These are phyloP conservation scores for Salix brachista DNA, from an alignment of 345 rosid genomes.

Conservation along the genomic window DNA sequence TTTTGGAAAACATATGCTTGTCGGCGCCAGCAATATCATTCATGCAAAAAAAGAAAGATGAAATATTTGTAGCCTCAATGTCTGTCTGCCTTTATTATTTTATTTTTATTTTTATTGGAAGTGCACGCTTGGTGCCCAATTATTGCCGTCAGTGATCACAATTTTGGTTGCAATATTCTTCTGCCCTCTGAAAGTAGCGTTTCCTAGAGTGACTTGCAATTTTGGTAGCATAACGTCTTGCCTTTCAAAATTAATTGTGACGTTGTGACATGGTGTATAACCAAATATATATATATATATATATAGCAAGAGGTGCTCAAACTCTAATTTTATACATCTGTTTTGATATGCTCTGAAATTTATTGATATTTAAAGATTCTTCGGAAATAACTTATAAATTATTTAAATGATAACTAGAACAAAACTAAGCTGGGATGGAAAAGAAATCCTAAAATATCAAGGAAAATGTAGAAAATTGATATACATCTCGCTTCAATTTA, in stretches of 20 bases:
- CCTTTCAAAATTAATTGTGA: not conserved
- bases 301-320: no score
- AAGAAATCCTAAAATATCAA: no score
- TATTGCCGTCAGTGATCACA: constrained; percentile 38
- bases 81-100: not conserved
- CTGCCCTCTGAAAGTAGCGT: not conserved
- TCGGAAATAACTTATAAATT: no score
- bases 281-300: no score
- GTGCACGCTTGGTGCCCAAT: constrained; percentile 41
- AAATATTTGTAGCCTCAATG: constrained; percentile 5
- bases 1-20: constrained; percentile 12
- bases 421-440: no score
- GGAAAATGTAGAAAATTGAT: not conserved
- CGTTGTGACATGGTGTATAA: no score
- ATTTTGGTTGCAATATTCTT: not conserved
- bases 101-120: constrained; percentile 18
- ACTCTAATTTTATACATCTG: no score
- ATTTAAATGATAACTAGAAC: no score
- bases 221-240: not conserved
- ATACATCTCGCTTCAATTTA: not conserved
- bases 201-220: not conserved
- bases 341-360: no score
- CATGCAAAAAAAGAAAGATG: not conserved
- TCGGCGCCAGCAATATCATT: not conserved
- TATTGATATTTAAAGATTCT: no score